Evolutionary conservation across 257 asterid species (phyloP), one percentile per base, ranked within the genome.

Genomic region (Solanum ossicruentum): DNA sequence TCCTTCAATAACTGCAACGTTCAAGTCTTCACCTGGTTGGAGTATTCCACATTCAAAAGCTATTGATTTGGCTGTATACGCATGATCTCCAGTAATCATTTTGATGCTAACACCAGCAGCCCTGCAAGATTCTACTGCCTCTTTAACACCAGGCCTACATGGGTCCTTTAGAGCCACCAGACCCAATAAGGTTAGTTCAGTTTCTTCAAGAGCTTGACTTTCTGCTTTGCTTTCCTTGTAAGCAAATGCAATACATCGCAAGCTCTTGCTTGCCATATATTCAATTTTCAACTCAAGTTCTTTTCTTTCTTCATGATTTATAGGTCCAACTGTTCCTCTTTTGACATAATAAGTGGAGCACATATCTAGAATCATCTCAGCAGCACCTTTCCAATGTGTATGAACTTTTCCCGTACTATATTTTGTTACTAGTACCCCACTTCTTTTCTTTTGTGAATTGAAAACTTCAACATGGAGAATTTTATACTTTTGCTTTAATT

Each of bases 41-140:
- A 85, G 82, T n/a, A 85, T 85, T 69, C 88, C 85, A 85, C 88
- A 85, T 60, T 85, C 88, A 21, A 49, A 16, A 65, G 88, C 88
- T 85, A 85, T 85, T 26, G 85, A 65, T 85, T 41, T 81, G 10
- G 88, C 88, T 3, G 88, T 85, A 20, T 57, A 83, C 17, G 58
- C 51, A 47, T 85, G 82, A 77, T 85, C 88, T 10, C 88, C 88
- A 7, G 88, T 85, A 47, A 85, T 81, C 80, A 85, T 60, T 85
- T 85, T 85, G 49, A 85, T 43, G 52, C 75, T 56, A 13, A 85
- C 85, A 21, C 85, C 87, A 16, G 87, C 85, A 15, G 11, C 57
- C 54, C 45, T 69, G 77, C 87, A 81, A 8, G 85, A 39, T 13
- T 81, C 54, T 20, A 85, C 65, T 15, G 87, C 85, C 41, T 17